Percentiles rank a stretch among this genome's conserved stretches.
phyloP scores from a whole-genome alignment of 2,329 filamentous ascomycete genomes.

The Monilinia aucupariae region DNA sequence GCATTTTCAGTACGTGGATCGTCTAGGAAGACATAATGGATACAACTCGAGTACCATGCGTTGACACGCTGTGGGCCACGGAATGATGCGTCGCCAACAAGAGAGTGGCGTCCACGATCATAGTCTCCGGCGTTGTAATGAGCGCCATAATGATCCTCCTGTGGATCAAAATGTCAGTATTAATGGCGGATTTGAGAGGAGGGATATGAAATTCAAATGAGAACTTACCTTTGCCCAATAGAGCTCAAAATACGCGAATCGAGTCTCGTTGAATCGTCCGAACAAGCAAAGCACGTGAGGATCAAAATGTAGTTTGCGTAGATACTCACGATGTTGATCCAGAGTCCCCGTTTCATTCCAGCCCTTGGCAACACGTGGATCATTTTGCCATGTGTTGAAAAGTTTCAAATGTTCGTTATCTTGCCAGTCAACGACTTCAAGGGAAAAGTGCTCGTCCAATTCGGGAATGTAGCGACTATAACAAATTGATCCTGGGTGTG shows the following conservation, averaged over 20 bases:
- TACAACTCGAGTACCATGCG: slow-evolving; percentile 57
- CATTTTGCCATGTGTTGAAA: slow-evolving; percentile 79
- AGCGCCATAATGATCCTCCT: slow-evolving; percentile 56
- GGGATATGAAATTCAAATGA: background rate
- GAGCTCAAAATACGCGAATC: slow-evolving; percentile 74
- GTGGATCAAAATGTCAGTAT: slow-evolving; percentile 2
- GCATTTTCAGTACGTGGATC: slow-evolving; percentile 52
- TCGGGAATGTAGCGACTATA: slow-evolving; percentile 78
- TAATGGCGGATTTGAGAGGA: too few relatives aligned
- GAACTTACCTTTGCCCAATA: slow-evolving; percentile 63
- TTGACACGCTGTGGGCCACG: slow-evolving; percentile 55
- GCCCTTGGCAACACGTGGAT: slow-evolving; percentile 71
- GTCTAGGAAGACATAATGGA: slow-evolving; percentile 59
- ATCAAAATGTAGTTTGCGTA: slow-evolving; percentile 59
- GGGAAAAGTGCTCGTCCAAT: slow-evolving; percentile 69
- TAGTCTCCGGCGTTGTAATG: slow-evolving; percentile 51
- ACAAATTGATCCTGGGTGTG: slow-evolving; percentile 60
- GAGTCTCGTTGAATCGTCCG: slow-evolving; percentile 63
- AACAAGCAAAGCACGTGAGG: slow-evolving; percentile 66
- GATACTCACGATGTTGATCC: slow-evolving; percentile 68
- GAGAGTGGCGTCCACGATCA: slow-evolving; percentile 55
- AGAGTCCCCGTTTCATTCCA: slow-evolving; percentile 76
- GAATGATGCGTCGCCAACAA: slow-evolving; percentile 53
- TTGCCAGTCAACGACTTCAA: slow-evolving; percentile 65
- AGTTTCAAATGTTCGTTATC: slow-evolving; percentile 59